Evolutionary conservation across 1,139 yeast species (phyloP), one percentile per base, ranked within the genome.

Genomic region (Yamadazyma buinensis): DNA sequence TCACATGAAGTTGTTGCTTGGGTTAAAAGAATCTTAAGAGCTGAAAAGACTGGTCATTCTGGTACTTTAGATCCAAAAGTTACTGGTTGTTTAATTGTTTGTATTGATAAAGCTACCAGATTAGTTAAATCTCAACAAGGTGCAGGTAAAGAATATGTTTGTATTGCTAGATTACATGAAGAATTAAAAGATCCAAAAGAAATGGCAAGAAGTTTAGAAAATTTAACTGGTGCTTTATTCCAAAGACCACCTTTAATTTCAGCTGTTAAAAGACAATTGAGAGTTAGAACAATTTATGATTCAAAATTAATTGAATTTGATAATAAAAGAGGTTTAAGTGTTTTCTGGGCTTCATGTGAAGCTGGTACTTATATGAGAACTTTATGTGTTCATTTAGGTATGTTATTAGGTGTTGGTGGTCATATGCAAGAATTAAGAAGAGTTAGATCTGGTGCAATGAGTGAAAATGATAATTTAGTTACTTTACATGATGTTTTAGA

Each of bases 311-410:
- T 90, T 53, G 98, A 92, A 67, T 92, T 92, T 56, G 98, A 92
- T 67, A 86, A 88, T 68, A 90, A 92, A 68, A 84, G 97, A 67
- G 94, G 94, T 52, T 76, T 92, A 47, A 95, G 95, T 69, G 97
- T 92, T 26, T 92, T 92, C 74, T 92, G 98, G 98, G 97, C 97
- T 41, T 84, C 95, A 30, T 92, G 98, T 77, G 98, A 92, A 74
- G 98, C 98, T 43, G 98, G 98, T 67, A 92, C 98, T 45, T 92
- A 92, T 70, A 92, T 92, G 96, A 85, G 98, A 79, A 92, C 98
- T 36, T 73, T 92, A 54, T 92, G 98, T 81, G 98, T 92, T 42
- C 98, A 92, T 65, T 73, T 92, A 57, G 98, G 98, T 72, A 90
- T 92, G 95, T 75, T 92, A 43, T 75, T 92, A 50, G 97, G 97